Evolutionary conservation across 495 filamentous ascomycete species (phyloP), one percentile per base, ranked within the genome.

Genomic region (Neurospora discreta): DNA sequence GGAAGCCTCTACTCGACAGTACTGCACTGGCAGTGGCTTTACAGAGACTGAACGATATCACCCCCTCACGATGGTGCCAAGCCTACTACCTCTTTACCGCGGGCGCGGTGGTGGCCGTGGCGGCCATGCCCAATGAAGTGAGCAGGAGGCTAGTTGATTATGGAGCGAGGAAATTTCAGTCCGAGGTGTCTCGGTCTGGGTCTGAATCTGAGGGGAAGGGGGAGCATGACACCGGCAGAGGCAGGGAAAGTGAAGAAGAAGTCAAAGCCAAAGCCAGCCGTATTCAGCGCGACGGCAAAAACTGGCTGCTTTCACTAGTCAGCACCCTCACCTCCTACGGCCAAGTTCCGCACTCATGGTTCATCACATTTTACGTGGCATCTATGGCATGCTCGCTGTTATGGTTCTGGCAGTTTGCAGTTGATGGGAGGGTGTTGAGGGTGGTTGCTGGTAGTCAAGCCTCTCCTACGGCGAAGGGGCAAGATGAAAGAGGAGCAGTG

Each of bases 321-420:
- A 76, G 72, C 41, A 70, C 74, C 46, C 70, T 77, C 33, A 83
- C 79, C 7, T 82, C 81, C 42, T 77, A 72, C 52, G 79, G 77
- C 71, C 84, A 83, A 77, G 91, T 98, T 13, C 94, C 96, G 4
- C 95, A 98, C 79, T 82, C 85, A 69, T 99, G 90, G 85, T 99
- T 99, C 81, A 85, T 82, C 9, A 90, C 94, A 71, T 99, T 97
- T 81, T 99, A 99, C 77, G 77, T 92, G 41, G 77, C 88, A 26
- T 96, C 91, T 0, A 75, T 95, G 3, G 74, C 82, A 6, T 90
- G 89, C 52, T 94, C 90, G 1, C 70, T 90, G 4, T 92, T 97
- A 80, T 98, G 95, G 94, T 85, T 82, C 0, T 58, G 77, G 43
- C 92, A 97, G 78, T 85, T 93, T n/a, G 74, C 88, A 23, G 78